Evolutionary conservation across 345 rosid species (phyloP).

Genomic region (Reutealis trisperma): DNA sequence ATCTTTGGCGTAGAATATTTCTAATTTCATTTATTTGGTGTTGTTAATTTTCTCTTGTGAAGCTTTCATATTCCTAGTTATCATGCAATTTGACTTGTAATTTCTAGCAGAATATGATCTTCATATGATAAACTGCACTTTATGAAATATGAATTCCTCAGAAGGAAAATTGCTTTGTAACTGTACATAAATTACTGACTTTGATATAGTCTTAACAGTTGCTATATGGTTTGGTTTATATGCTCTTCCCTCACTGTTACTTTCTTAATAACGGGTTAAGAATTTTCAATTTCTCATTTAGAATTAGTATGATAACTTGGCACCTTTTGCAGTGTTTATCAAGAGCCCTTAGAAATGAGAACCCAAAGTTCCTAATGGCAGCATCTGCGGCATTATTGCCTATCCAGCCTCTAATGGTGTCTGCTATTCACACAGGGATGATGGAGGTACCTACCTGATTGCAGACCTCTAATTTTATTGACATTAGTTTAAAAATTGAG

Average conservation of each 20-base stretch:
- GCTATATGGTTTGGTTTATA: neutral
- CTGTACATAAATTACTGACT: neutral
- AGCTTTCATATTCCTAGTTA: neutral
- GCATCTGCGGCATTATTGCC: conserved; percentile 86
- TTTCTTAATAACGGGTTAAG: neutral
- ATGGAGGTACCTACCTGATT: conserved; percentile 66
- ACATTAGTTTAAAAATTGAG: neutral
- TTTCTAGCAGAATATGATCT: neutral
- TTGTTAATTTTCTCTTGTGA: neutral
- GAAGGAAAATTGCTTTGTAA: neutral
- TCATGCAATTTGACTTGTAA: neutral
- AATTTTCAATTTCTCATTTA: conserved; percentile 9
- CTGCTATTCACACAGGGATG: conserved; percentile 91
- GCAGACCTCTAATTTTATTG: neutral
- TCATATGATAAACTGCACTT: neutral
- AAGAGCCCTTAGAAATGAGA: conserved; percentile 77
- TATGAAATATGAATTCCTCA: neutral
- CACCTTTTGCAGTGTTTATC: conserved; percentile 68
- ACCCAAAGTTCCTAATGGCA: conserved; percentile 93
- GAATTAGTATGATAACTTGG: conserved; percentile 1
- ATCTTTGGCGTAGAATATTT: neutral
- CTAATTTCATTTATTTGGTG: neutral
- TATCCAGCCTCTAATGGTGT: conserved; percentile 91
- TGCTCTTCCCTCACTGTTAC: neutral
- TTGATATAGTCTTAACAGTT: no score